Evolutionary conservation across 2,329 filamentous ascomycete species (phyloP).

Genomic region (Trichoderma simmonsii): DNA sequence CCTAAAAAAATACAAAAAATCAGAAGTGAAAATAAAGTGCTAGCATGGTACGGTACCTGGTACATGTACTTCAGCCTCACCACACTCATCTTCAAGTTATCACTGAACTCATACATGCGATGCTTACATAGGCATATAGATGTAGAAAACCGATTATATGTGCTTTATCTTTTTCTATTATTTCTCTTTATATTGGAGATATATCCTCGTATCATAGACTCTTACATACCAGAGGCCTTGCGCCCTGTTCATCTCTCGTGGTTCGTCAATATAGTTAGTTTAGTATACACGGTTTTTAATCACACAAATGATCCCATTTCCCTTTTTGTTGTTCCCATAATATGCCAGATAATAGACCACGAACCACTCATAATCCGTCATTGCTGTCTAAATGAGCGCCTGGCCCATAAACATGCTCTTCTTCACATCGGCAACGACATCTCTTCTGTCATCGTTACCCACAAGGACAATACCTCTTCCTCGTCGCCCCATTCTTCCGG

Average conservation of each 20-base stretch:
- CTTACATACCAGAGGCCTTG: neutral
- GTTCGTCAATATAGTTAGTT: neutral
- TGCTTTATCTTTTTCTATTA: neutral
- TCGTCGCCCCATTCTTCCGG: conserved; percentile 87
- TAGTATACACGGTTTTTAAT: neutral
- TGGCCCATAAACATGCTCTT: conserved; percentile 84
- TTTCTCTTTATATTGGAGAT: neutral
- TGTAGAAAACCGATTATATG: neutral
- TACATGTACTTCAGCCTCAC: conserved; percentile 20
- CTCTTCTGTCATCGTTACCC: conserved; percentile 82
- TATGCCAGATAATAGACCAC: neutral
- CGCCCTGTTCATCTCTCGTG: neutral
- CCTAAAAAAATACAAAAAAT: neutral
- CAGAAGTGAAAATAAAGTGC: neutral
- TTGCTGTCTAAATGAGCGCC: conserved; percentile 61
- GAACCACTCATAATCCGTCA: neutral
- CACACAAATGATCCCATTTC: neutral
- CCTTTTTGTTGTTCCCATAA: neutral
- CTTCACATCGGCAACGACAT: conserved; percentile 87
- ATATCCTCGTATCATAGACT: neutral
- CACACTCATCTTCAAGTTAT: neutral
- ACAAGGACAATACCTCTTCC: conserved; percentile 88
- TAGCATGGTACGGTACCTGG: neutral
- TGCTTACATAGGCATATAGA: neutral
- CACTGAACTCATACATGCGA: too few relatives aligned